Evolutionary conservation across 2,329 filamentous ascomycete species (phyloP).

Genomic region (Epichloe hybrida): DNA sequence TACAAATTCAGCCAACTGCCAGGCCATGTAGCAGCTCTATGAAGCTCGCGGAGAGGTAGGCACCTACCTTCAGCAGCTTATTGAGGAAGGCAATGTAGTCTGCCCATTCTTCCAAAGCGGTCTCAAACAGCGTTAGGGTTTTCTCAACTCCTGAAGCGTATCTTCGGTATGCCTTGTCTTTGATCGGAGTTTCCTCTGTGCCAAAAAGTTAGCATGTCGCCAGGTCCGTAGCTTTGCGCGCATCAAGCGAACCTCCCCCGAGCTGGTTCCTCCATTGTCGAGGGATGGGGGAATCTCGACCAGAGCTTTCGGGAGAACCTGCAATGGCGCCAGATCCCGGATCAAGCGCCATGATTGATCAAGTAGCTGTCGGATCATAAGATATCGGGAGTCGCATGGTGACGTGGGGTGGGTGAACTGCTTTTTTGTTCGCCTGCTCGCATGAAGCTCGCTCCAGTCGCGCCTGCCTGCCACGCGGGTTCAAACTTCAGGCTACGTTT

Average conservation of each 20-base stretch:
- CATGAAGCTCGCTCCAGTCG: neutral
- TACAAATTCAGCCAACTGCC: slow-evolving; percentile 1
- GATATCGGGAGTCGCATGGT: slow-evolving; percentile 3
- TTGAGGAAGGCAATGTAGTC: slow-evolving; percentile 98
- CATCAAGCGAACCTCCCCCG: slow-evolving; percentile 51
- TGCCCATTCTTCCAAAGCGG: slow-evolving; percentile 92
- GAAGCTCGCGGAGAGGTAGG: slow-evolving; percentile 7
- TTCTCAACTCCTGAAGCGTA: slow-evolving; percentile 84
- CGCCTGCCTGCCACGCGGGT: neutral
- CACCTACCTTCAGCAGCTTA: slow-evolving; percentile 84
- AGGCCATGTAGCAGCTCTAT: neutral
- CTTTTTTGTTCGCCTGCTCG: neutral
- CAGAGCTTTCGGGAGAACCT: slow-evolving; percentile 70
- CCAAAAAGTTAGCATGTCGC: slow-evolving; percentile 1
- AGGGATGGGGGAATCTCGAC: slow-evolving; percentile 63
- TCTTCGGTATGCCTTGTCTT: slow-evolving; percentile 64
- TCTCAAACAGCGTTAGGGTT: slow-evolving; percentile 81
- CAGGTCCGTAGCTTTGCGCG: slow-evolving; percentile 4
- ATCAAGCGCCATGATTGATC: slow-evolving; percentile 48
- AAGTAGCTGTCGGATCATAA: slow-evolving; percentile 8
- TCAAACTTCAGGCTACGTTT: slow-evolving; percentile 10
- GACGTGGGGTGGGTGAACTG: slow-evolving; percentile 1
- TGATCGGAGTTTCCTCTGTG: slow-evolving; percentile 40
- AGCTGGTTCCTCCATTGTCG: slow-evolving; percentile 67
- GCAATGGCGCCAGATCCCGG: slow-evolving; percentile 41